A percentile compares a stretch with the other conserved stretches of the same genome.
phyloP scores from a whole-genome alignment of 257 asterid genomes.

The Solanum pennellii region DNA sequence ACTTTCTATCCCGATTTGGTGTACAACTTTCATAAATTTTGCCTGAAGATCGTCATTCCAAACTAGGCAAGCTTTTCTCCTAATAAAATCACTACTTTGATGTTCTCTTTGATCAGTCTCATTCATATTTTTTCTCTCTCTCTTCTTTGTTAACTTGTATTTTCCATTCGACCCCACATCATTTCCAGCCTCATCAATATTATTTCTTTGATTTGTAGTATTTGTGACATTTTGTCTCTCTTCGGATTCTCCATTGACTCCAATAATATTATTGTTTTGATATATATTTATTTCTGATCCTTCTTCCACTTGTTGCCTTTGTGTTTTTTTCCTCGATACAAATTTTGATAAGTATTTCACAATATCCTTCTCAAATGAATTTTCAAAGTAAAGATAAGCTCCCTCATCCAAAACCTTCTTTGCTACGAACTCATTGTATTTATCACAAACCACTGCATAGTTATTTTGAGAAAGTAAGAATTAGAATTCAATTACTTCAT shows the following conservation, averaged over 20 bases:
- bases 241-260: neutral
- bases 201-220: neutral
- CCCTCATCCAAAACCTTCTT: neutral
- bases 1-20: constrained; percentile 20
- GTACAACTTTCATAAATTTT: neutral
- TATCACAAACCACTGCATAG: neutral
- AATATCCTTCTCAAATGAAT: neutral
- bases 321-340: neutral
- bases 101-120: neutral
- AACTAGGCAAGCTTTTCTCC: neutral
- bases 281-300: neutral
- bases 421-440: neutral
- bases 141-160: neutral
- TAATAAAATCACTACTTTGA: neutral
- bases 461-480: no score
- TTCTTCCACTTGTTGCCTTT: neutral
- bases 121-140: neutral
- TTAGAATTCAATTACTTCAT: neutral
- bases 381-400: neutral
- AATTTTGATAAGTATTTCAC: neutral
- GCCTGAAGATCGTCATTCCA: neutral
- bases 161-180: neutral
- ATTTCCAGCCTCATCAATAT: neutral
- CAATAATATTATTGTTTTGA: neutral
- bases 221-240: neutral